Base-by-base conservation (phyloP, 257 asterid genomes). In the Ehretia macrophylla region DNA sequence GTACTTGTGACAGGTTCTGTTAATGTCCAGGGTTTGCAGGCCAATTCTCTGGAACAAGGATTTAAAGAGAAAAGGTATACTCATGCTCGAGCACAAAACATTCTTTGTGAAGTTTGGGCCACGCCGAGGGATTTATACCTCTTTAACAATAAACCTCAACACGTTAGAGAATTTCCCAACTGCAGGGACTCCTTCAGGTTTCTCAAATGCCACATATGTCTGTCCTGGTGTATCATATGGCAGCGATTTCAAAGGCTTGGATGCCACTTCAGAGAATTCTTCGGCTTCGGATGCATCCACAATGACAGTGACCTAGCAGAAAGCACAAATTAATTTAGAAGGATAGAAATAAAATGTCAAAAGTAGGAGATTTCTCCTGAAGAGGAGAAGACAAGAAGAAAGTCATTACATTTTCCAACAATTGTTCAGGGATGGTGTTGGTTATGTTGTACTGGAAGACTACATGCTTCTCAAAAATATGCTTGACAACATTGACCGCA, bases 251-350 rank as follows among this genome's bases (percentile, higher is more conserved):
- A 94, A 65, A 66, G 90, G 90, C 72, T 90, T 94, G 51, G 81
- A 59, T 69, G 85, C 97, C 45, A 85, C 78, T 83, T 94, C 95
- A 77, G 95, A 73, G 63, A 94, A 90, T 39, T 87, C 97, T 80
- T 87, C 99, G 21, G 97, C 96, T 45, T 94, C 99, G 45, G 97
- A 90, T 75, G 93, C 85, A 81, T 94, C 99, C 71, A 90, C 99
- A 58, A 87, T 65, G 62, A 94, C 99, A 65, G 80, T 69, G 50
- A 94, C 99, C 99, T 88, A 73, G 72, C 57, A 71, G 60, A 58
- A 64, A 60, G 56, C 64, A 67, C 16, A 37, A 55, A 66, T 37
- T 46, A 59, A 44, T 66, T 48, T 39, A 68, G 54, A 62, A 47
- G 20, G 64, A 56, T 61, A 32, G 42, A 20, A 45, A 45, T 17